Evolutionary conservation across 2,329 filamentous ascomycete genomes (phyloP).

Genomic region (Herpomyces periplanetae): DNA sequence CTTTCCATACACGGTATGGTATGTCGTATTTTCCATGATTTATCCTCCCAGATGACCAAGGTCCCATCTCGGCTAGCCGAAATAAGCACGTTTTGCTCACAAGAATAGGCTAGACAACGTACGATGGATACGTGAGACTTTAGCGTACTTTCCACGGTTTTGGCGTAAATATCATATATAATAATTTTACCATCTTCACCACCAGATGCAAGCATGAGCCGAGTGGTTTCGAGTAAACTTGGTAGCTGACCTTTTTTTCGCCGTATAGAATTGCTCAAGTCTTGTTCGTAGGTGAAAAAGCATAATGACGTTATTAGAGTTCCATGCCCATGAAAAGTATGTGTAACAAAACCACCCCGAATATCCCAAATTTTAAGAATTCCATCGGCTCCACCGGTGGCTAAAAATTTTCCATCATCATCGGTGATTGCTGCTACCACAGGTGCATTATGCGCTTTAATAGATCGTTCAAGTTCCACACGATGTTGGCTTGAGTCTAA

Average conservation of each 20-base stretch:
- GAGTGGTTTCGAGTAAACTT: conserved; percentile 11
- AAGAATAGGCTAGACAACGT: conserved; percentile 44
- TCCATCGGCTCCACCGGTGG: conserved; percentile 50
- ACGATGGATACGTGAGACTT: conserved; percentile 88
- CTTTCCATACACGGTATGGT: conserved; percentile 53
- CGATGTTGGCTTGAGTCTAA: conserved; percentile 12
- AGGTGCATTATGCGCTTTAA: conserved; percentile 65
- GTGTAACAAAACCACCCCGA: conserved; percentile 49
- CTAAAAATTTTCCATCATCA: conserved; percentile 56
- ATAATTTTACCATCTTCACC: conserved; percentile 74
- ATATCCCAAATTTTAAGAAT: conserved; percentile 72
- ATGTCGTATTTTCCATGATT: conserved; percentile 40
- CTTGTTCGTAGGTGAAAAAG: conserved; percentile 60
- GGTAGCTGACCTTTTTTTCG: conserved; percentile 10
- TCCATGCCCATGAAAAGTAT: conserved; percentile 73
- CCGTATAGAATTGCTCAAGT: conserved; percentile 10
- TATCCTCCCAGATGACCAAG: conserved; percentile 56
- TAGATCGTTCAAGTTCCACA: conserved; percentile 26
- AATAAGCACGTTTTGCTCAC: conserved; percentile 29
- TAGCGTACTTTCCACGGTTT: conserved; percentile 30
- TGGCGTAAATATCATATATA: conserved; percentile 64
- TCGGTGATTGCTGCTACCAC: conserved; percentile 61
- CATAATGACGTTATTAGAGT: conserved; percentile 60
- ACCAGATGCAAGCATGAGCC: conserved; percentile 55
- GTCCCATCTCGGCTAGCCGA: conserved; percentile 77